These are phyloP conservation scores for Asparagopsis taxiformis DNA, from an alignment of 31 red algal species.

Conservation along the genomic window DNA sequence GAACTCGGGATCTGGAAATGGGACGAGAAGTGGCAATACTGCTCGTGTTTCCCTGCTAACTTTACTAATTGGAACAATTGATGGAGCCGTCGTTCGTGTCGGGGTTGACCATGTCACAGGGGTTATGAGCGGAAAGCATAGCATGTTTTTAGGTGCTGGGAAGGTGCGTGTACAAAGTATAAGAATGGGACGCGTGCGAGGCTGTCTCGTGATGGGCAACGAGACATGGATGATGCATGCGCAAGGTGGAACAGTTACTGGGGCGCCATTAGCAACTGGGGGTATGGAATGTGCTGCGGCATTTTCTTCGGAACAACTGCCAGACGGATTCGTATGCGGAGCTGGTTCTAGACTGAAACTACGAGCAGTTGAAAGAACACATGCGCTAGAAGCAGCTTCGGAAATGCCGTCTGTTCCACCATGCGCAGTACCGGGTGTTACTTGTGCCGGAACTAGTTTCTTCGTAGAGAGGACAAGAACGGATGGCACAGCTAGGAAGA, in stretches of 20 bases:
- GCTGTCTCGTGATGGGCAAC: slow-evolving; percentile 22
- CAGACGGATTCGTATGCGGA: slow-evolving; percentile 54
- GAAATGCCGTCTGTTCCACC: slow-evolving; percentile 7
- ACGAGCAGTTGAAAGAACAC: slow-evolving; percentile 39
- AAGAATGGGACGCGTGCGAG: slow-evolving; percentile 24
- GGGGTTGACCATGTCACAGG: slow-evolving; percentile 55
- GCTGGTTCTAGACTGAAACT: slow-evolving; percentile 40
- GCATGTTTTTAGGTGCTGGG: slow-evolving; percentile 48
- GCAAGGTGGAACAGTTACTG: slow-evolving; percentile 23
- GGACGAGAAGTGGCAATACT: too few relatives aligned
- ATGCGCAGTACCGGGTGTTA: slow-evolving; percentile 15
- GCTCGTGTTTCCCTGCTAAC: slow-evolving; percentile 27
- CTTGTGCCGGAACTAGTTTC: slow-evolving; percentile 27
- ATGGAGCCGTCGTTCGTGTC: slow-evolving; percentile 49
- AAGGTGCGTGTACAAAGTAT: slow-evolving; percentile 34
- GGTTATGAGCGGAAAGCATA: slow-evolving; percentile 55
- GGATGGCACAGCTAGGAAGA: slow-evolving; percentile 11
- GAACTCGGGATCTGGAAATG: neutral
- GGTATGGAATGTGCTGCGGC: slow-evolving; percentile 24
- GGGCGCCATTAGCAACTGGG: slow-evolving; percentile 25
- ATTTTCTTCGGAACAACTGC: slow-evolving; percentile 56
- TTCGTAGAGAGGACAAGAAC: slow-evolving; percentile 20
- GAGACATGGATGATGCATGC: slow-evolving; percentile 48
- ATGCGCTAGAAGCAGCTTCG: slow-evolving; percentile 1
- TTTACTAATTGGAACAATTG: slow-evolving; percentile 52